Conservation (phyloP, 2,329 filamentous ascomycete species). For the Didymella sp. region DNA sequence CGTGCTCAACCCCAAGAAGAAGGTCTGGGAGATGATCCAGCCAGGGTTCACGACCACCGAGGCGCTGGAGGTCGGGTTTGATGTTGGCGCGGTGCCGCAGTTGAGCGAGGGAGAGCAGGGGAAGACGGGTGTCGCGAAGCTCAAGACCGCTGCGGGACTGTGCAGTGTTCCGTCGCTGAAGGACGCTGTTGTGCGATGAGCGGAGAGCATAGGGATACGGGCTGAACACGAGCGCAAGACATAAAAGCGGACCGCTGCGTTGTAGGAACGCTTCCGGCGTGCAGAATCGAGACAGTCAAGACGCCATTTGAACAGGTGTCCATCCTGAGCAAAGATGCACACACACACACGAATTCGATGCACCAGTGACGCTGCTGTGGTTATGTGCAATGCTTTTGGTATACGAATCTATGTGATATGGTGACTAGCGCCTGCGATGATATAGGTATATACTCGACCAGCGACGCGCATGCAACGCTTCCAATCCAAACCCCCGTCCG, state of each 20-base stretch:
- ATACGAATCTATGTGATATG: conserved; percentile 9
- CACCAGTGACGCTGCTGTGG: not conserved
- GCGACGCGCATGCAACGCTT: not conserved
- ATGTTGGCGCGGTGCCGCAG: conserved; percentile 77
- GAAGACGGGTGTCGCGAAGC: conserved; percentile 62
- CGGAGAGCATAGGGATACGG: not conserved
- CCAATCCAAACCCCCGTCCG: not conserved
- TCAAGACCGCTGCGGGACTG: conserved; percentile 80
- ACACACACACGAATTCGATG: not conserved
- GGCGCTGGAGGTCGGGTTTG: conserved; percentile 81
- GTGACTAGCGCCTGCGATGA: conserved; percentile 12
- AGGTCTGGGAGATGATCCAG: conserved; percentile 97
- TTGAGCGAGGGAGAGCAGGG: conserved; percentile 69
- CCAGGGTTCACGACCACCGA: conserved; percentile 93
- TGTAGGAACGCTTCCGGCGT: not conserved
- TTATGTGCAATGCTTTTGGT: conserved; percentile 7
- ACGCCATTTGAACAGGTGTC: not conserved
- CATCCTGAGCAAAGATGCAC: not conserved
- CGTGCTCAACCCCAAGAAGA: conserved; percentile 98
- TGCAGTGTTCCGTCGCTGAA: conserved; percentile 85
- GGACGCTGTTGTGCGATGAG: conserved; percentile 80
- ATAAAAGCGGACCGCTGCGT: not conserved
- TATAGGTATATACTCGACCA: conserved; percentile 4
- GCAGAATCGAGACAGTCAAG: not conserved
- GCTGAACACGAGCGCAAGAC: not conserved